Evolutionary conservation across 2,329 filamentous ascomycete genomes (phyloP).

Genomic region (Capronia epimyces): DNA sequence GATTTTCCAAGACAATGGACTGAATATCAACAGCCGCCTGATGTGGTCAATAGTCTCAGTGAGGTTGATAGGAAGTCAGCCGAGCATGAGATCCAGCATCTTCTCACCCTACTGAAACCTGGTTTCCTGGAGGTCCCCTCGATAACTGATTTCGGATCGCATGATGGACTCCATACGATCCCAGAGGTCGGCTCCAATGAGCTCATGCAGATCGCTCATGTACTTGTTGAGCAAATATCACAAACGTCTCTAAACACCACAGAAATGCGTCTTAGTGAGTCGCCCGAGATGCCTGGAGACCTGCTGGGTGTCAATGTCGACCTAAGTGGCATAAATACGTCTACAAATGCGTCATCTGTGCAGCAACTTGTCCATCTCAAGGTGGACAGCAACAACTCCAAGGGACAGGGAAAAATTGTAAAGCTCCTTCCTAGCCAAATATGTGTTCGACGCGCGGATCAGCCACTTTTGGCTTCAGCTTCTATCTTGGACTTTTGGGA

Average conservation of each 20-base stretch:
- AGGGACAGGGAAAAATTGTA: conserved; percentile 31
- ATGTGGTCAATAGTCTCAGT: not conserved
- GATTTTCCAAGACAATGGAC: conserved; percentile 13
- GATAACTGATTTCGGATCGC: not conserved
- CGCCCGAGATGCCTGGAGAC: conserved; percentile 33
- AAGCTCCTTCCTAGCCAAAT: conserved; percentile 50
- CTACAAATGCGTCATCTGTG: conserved; percentile 12
- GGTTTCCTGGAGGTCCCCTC: conserved; percentile 8
- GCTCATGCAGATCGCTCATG: conserved; percentile 17
- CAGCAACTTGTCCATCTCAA: conserved; percentile 20
- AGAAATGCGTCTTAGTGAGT: not conserved
- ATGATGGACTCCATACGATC: not conserved
- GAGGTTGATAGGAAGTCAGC: conserved; percentile 10
- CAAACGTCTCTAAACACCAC: conserved; percentile 37
- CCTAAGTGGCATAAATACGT: conserved; percentile 30
- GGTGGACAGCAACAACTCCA: conserved; percentile 29
- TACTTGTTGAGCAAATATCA: conserved; percentile 33
- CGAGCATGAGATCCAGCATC: conserved; percentile 12
- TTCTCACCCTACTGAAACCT: conserved; percentile 12
- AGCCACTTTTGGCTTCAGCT: conserved; percentile 51
- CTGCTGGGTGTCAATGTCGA: conserved; percentile 39
- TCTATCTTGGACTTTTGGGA: conserved; percentile 58
- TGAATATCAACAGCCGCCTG: conserved; percentile 15
- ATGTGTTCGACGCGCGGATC: conserved; percentile 50
- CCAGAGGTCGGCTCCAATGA: conserved; percentile 1